These are phyloP conservation scores for Miamiensis avidus DNA, from an alignment of 169 alveolate species.

Conservation along the genomic window DNA sequence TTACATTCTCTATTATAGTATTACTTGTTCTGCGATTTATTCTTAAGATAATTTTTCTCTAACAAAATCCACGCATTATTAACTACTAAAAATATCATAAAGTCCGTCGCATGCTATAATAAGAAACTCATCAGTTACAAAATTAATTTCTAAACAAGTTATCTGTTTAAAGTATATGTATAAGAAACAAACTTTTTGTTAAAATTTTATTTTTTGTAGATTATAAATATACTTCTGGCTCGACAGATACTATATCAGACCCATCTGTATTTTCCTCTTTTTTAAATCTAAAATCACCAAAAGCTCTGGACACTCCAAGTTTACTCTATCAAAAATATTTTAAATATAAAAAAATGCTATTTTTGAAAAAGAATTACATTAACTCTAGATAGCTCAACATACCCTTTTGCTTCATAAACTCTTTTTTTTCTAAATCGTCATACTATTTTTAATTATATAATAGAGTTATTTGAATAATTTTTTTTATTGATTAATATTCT, in stretches of 20 bases:
- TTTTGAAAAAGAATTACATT: background rate
- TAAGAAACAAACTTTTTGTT: background rate
- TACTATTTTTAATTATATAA: background rate
- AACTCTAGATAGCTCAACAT: background rate
- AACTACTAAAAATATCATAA: slow-evolving; percentile 76
- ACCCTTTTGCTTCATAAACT: background rate
- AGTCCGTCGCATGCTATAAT: slow-evolving; percentile 85
- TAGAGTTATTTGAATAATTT: slow-evolving; percentile 41
- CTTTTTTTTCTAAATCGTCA: background rate
- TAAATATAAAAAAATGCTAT: background rate
- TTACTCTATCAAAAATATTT: slow-evolving; percentile 60
- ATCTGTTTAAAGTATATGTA: slow-evolving; percentile 15
- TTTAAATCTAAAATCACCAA: slow-evolving; percentile 87
- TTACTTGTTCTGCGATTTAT: slow-evolving; percentile 48
- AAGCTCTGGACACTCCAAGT: slow-evolving; percentile 86
- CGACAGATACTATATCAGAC: slow-evolving; percentile 52
- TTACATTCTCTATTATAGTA: no score
- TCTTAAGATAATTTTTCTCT: slow-evolving; percentile 45
- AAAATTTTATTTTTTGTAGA: background rate
- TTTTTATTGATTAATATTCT: slow-evolving; percentile 14
- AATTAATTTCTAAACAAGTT: slow-evolving; percentile 50
- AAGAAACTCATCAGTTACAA: slow-evolving; percentile 70
- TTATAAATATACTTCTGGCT: slow-evolving; percentile 55
- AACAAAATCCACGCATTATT: slow-evolving; percentile 71
- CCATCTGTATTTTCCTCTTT: slow-evolving; percentile 51